These are phyloP conservation scores for Diaporthe longicolla DNA, from an alignment of 2,329 filamentous ascomycete genomes.

Conservation along the genomic window DNA sequence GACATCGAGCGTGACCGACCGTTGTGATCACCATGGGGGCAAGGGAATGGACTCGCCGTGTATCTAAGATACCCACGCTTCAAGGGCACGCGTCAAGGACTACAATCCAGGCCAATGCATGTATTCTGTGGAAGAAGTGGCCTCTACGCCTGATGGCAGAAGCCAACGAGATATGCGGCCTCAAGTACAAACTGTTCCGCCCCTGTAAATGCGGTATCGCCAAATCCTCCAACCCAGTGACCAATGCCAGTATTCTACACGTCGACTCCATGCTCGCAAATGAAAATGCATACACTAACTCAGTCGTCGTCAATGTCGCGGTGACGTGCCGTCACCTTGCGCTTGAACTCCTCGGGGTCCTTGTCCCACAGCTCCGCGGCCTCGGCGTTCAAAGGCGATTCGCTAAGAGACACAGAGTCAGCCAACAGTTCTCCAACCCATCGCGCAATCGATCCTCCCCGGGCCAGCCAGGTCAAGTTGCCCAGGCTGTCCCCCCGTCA, in stretches of 20 bases:
- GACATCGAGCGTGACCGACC: conserved; percentile 1
- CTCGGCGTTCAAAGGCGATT: conserved; percentile 95
- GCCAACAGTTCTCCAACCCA: background rate
- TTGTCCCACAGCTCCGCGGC: conserved; percentile 97
- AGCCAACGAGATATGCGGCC: conserved; percentile 30
- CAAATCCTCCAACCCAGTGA: conserved; percentile 37
- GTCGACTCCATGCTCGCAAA: conserved; percentile 42
- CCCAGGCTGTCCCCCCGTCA: background rate
- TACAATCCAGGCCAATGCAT: conserved; percentile 28
- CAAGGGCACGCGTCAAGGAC: background rate
- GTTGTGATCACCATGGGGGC: conserved; percentile 11
- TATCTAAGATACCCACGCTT: conserved; percentile 34
- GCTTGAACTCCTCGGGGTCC: conserved; percentile 88
- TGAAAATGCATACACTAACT: conserved; percentile 43
- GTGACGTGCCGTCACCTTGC: conserved; percentile 75
- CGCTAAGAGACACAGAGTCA: conserved; percentile 65
- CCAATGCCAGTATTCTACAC: conserved; percentile 36
- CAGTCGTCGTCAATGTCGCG: conserved; percentile 76
- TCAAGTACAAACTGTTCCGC: conserved; percentile 31
- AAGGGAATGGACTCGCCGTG: conserved; percentile 22
- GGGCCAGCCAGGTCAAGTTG: background rate
- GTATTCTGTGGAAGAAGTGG: conserved; percentile 24
- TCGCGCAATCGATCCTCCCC: background rate
- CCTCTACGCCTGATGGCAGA: conserved; percentile 36
- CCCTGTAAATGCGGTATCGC: conserved; percentile 40